Evolutionary conservation across 2,329 filamentous ascomycete genomes (phyloP).

Genomic region (Neospermospora avenae): DNA sequence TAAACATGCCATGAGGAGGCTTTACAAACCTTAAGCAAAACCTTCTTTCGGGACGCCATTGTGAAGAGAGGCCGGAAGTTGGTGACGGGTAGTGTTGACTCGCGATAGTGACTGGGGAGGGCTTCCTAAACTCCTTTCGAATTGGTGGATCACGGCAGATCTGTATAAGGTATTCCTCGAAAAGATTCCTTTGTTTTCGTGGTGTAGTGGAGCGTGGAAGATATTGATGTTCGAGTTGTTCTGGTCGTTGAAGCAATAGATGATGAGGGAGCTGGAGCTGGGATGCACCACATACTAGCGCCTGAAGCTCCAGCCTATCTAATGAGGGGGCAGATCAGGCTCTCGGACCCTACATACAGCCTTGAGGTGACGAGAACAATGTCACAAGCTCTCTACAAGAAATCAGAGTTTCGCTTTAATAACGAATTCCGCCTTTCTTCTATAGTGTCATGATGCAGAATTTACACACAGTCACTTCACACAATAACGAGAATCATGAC

Average conservation of each 20-base stretch:
- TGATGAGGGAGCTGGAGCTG: slow-evolving; percentile 1
- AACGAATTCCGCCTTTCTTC: neutral
- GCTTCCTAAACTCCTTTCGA: neutral
- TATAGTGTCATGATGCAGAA: neutral
- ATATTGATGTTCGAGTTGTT: slow-evolving; percentile 15
- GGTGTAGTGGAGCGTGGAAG: neutral
- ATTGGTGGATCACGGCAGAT: neutral
- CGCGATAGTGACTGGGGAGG: slow-evolving; percentile 25
- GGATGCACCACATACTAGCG: slow-evolving; percentile 8
- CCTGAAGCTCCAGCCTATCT: slow-evolving; percentile 20
- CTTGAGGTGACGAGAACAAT: slow-evolving; percentile 2
- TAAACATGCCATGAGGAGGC: neutral
- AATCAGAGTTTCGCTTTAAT: slow-evolving; percentile 4
- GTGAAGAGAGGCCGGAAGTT: slow-evolving; percentile 10
- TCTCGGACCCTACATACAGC: slow-evolving; percentile 13
- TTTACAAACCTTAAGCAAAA: slow-evolving; percentile 57
- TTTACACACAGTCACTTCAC: neutral
- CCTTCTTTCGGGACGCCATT: slow-evolving; percentile 65
- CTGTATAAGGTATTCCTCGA: neutral
- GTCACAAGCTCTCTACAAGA: neutral
- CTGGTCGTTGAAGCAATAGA: neutral
- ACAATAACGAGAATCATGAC: slow-evolving; percentile 23
- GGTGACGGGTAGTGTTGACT: slow-evolving; percentile 9
- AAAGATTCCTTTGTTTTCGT: neutral
- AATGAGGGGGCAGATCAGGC: neutral